Evolutionary conservation across 805 yeast species (phyloP), one percentile per base, ranked within the genome.

Genomic region (Barnettozyma wickerhamii): DNA sequence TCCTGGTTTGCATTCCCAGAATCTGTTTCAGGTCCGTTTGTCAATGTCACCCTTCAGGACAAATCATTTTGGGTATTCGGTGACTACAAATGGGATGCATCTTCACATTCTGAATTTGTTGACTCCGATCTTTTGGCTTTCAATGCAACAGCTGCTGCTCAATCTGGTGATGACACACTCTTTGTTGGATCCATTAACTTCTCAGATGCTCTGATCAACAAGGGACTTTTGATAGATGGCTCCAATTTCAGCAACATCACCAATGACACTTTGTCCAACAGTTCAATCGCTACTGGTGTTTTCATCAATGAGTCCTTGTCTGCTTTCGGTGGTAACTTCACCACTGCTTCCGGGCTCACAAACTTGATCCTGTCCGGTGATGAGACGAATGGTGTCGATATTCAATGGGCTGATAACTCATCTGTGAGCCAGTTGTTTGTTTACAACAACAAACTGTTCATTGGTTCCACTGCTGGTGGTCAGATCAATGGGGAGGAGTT

Each of bases 251-350:
- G 56, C 7, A 62, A 49, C 31, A 38, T 54, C 18, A 53, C 55
- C 2, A 12, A 28, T 21, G 50, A 48, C 24, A 15, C 39, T 3
- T 19, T 47, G 24, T n/a, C 35, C 3, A 20, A 53, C 34, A 52
- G 59, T 34, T 26, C 50, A 2, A 44, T 70, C 19, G 48, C 57
- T 37, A 46, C 56, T 38, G 79, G 74, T 12, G 48, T 59, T 2
- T 70, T 58, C 46, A 50, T 70, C 35, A 81, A 84, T 55, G 64
- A 64, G 10, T 56, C 79, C 0, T 45, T 71, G 10, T 63, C 79
- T 30, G 72, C 75, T 0, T 60, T 84, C 36, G 89, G 85, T 7
- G 93, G 91, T 17, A 58, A 63, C 4, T 79, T 81, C 52, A 56
- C 52, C 7, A 50, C 51, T 6, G 57, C 57, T 40, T 37, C 52